phyloP scores from a whole-genome alignment of 2,329 filamentous ascomycete species.

The Xylariales sp. region DNA sequence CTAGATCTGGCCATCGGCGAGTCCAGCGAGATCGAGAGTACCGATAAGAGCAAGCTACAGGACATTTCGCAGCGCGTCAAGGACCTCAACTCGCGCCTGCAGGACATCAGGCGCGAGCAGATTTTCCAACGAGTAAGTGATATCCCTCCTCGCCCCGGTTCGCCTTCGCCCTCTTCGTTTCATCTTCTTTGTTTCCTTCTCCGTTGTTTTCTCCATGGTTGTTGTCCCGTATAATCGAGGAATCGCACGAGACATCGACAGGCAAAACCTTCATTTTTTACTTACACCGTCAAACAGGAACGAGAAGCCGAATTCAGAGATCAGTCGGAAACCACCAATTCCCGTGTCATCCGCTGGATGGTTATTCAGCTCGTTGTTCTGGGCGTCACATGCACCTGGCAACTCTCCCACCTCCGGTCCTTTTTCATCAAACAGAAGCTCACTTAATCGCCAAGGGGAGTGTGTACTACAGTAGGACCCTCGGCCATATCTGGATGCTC shows the following conservation, averaged over 20 bases:
- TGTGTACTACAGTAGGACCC: slow-evolving; percentile 16
- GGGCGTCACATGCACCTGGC: slow-evolving; percentile 92
- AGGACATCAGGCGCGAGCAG: slow-evolving; percentile 93
- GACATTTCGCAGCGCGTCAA: slow-evolving; percentile 89
- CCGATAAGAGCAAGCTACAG: slow-evolving; percentile 91
- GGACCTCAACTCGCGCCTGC: slow-evolving; percentile 87
- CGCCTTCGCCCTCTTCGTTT: not conserved
- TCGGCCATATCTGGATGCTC: not conserved
- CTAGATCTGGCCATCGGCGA: slow-evolving; percentile 95
- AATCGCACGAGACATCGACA: not conserved
- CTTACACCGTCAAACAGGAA: slow-evolving; percentile 69
- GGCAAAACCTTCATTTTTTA: not conserved
- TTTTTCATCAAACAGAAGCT: slow-evolving; percentile 99
- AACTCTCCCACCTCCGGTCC: slow-evolving; percentile 90
- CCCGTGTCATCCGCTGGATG: slow-evolving; percentile 93
- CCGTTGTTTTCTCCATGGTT: not conserved
- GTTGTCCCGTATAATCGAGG: not conserved
- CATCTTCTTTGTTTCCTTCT: not conserved
- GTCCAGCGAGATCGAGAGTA: slow-evolving; percentile 91
- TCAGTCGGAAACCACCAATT: slow-evolving; percentile 93
- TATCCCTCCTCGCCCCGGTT: not conserved
- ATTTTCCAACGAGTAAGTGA: slow-evolving; percentile 87
- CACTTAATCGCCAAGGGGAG: slow-evolving; percentile 67
- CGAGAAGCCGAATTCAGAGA: slow-evolving; percentile 98
- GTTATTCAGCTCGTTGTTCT: slow-evolving; percentile 88